phyloP scores from a whole-genome alignment of 306 rosid genomes.

The Quercus bicolor region DNA sequence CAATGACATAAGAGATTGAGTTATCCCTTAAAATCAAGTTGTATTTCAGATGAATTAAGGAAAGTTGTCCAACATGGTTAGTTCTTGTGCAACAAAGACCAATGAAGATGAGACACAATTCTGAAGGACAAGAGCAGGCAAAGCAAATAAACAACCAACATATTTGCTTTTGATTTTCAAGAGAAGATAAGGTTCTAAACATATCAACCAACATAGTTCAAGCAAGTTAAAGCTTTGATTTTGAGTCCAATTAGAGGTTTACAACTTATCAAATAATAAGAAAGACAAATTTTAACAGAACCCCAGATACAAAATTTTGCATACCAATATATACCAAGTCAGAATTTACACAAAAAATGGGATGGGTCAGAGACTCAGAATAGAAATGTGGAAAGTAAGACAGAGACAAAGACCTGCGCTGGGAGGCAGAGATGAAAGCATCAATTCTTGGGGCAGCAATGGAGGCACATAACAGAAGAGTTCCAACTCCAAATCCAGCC shows the following conservation, averaged over 20 bases:
- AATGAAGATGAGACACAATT: no score
- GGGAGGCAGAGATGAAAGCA: conserved; percentile 77
- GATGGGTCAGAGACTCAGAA: background rate
- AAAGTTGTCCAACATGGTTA: no score
- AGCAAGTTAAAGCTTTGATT: background rate
- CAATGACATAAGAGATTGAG: no score
- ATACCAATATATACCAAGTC: background rate
- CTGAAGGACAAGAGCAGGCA: no score
- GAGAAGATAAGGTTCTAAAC: background rate
- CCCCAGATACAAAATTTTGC: background rate
- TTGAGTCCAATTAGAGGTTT: background rate
- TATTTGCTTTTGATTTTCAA: no score
- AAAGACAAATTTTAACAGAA: background rate
- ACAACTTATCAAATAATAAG: no score
- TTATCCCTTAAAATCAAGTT: no score
- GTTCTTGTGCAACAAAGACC: no score
- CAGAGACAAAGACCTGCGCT: conserved; percentile 50
- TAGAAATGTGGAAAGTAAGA: background rate
- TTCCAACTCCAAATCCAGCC: conserved; percentile 84
- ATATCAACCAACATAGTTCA: background rate
- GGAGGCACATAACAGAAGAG: conserved; percentile 73
- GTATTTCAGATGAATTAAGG: no score
- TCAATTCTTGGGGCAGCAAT: conserved; percentile 82
- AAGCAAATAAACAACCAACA: no score
- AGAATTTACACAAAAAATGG: background rate